phyloP scores from a whole-genome alignment of 2,329 filamentous ascomycete species.

The Penicillium frequentans region DNA sequence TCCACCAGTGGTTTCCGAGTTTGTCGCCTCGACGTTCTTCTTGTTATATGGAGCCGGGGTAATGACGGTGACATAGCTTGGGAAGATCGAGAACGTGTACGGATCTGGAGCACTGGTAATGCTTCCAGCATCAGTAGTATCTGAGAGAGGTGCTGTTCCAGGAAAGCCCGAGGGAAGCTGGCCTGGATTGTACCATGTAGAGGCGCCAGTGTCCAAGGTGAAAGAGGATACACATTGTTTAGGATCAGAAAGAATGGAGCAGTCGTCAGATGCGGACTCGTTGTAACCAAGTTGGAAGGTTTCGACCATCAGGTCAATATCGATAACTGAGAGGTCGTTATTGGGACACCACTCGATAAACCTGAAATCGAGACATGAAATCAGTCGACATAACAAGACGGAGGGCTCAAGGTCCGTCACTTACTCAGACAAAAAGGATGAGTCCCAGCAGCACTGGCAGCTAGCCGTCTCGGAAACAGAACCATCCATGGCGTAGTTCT shows the following conservation, averaged over 20 bases:
- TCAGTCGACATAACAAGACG: not conserved
- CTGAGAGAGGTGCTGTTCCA: not conserved
- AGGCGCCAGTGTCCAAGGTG: not conserved
- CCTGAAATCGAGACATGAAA: not conserved
- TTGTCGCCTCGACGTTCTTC: not conserved
- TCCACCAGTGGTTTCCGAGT: not conserved
- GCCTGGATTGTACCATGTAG: not conserved
- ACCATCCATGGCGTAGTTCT: not conserved
- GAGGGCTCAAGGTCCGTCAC: not conserved
- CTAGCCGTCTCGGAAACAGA: not conserved
- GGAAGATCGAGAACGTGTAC: not conserved
- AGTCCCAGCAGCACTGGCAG: slow-evolving; percentile 4
- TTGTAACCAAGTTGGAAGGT: not conserved
- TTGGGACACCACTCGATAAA: not conserved
- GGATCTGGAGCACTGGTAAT: not conserved
- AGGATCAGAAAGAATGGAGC: not conserved
- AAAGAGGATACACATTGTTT: not conserved
- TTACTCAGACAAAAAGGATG: slow-evolving; percentile 2
- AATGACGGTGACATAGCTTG: not conserved
- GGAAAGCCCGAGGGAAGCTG: not conserved
- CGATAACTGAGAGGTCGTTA: not conserved
- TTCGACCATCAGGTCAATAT: not conserved
- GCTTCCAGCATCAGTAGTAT: not conserved
- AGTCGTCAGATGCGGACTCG: not conserved
- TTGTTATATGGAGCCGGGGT: not conserved